Evolutionary conservation across 179 eudicot genomes (phyloP).

Genomic region (Corrigiola litoralis): DNA sequence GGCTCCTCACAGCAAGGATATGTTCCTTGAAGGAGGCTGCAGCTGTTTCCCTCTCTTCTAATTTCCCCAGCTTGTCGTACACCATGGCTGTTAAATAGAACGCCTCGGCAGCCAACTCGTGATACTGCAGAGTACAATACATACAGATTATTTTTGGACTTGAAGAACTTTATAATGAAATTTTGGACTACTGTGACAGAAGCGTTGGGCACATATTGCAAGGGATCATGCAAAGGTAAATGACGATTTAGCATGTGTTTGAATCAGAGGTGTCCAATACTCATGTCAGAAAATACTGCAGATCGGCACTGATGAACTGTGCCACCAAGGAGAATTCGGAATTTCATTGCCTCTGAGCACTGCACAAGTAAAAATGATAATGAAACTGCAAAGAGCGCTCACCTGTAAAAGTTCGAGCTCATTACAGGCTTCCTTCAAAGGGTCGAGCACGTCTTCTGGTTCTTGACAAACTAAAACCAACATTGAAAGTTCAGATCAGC

Average conservation of each 20-base stretch:
- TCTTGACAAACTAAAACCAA: constrained; percentile 45
- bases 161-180: background rate
- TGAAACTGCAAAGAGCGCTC: constrained; percentile 20
- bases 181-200: background rate
- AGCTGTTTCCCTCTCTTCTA: constrained; percentile 65
- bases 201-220: background rate
- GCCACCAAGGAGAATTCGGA: no score
- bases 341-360: no score
- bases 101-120: constrained; percentile 86
- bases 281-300: no score
- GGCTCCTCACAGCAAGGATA: constrained; percentile 47
- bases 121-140: constrained; percentile 46
- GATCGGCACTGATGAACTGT: no score
- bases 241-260: no score
- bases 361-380: no score
- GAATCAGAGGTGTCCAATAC: no score
- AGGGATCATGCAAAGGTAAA: no score
- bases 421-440: constrained; percentile 75
- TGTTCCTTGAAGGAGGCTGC: constrained; percentile 75
- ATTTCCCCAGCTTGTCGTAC: constrained; percentile 55
- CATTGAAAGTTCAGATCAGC: constrained; percentile 18
- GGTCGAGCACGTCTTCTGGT: constrained; percentile 60
- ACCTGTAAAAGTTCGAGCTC: constrained; percentile 82
- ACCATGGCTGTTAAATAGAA: constrained; percentile 77
- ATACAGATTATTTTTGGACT: background rate